phyloP scores from a whole-genome alignment of 2,329 filamentous ascomycete genomes.

The Epichloe typhina region DNA sequence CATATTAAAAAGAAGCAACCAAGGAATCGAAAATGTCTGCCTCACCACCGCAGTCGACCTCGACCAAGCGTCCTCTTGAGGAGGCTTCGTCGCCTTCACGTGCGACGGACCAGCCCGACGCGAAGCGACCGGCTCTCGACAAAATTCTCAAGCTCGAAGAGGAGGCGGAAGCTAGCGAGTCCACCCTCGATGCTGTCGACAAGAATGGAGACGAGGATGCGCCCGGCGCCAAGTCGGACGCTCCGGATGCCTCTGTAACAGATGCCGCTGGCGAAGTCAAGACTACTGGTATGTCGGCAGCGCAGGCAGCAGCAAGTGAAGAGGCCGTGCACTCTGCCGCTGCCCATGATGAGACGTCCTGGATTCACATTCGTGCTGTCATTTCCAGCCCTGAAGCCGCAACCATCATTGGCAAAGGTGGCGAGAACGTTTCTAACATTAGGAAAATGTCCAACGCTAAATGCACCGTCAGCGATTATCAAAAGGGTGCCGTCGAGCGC shows the following conservation, averaged over 20 bases:
- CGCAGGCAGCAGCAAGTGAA: slow-evolving; percentile 16
- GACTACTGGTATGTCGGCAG: slow-evolving; percentile 10
- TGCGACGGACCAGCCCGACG: slow-evolving; percentile 85
- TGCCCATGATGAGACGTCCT: slow-evolving; percentile 78
- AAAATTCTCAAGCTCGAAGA: slow-evolving; percentile 67
- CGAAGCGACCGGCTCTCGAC: slow-evolving; percentile 90
- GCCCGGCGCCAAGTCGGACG: slow-evolving; percentile 33
- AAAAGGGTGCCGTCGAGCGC: slow-evolving; percentile 90
- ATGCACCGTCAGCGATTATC: slow-evolving; percentile 97
- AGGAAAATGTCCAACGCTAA: slow-evolving; percentile 90
- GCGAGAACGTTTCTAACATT: slow-evolving; percentile 97
- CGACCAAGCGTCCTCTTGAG: slow-evolving; percentile 85
- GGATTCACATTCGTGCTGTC: slow-evolving; percentile 94
- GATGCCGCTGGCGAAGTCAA: slow-evolving; percentile 16
- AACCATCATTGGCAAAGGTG: slow-evolving; percentile 95
- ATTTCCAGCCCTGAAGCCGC: slow-evolving; percentile 96
- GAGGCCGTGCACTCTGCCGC: slow-evolving; percentile 32
- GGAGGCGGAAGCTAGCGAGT: slow-evolving; percentile 30
- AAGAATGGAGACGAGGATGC: slow-evolving; percentile 36
- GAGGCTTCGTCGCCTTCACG: slow-evolving; percentile 91
- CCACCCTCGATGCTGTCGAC: slow-evolving; percentile 27
- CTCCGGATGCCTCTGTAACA: slow-evolving; percentile 17
- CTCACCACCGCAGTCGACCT: slow-evolving; percentile 51
- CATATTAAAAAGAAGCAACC: slow-evolving; percentile 9
- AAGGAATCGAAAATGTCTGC: slow-evolving; percentile 51